phyloP scores from a whole-genome alignment of 2,329 filamentous ascomycete genomes.

The Ophiosphaerella korrae region DNA sequence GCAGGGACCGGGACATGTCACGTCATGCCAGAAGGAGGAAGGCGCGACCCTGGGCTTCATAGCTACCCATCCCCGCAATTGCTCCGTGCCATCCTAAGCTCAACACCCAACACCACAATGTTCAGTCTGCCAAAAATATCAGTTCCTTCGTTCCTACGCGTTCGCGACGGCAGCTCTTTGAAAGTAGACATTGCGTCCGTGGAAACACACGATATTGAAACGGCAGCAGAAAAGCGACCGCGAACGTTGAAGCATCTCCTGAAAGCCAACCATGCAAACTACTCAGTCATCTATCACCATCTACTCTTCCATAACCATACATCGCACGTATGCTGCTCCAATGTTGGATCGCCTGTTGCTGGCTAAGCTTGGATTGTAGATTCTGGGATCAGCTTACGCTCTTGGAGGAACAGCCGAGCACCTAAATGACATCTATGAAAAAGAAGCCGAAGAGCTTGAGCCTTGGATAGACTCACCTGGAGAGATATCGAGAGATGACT shows the following conservation, averaged over 20 bases:
- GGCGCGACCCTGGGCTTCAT: conserved; percentile 15
- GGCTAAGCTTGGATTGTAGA: conserved; percentile 51
- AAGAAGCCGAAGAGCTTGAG: conserved; percentile 72
- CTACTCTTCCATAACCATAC: conserved; percentile 81
- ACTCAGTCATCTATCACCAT: conserved; percentile 80
- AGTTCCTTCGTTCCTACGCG: conserved; percentile 25
- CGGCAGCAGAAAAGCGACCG: conserved; percentile 75
- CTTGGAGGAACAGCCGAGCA: conserved; percentile 76
- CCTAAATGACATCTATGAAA: conserved; percentile 80
- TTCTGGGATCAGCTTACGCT: conserved; percentile 83
- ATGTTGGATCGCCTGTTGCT: conserved; percentile 24
- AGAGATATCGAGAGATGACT: conserved; percentile 83
- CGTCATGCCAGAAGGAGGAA: conserved; percentile 30
- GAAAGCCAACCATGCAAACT: conserved; percentile 88
- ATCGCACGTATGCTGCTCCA: conserved; percentile 64
- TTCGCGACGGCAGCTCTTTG: conserved; percentile 23
- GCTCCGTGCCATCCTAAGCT: conserved; percentile 9
- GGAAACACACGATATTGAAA: conserved; percentile 79
- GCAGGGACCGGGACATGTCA: conserved; percentile 9
- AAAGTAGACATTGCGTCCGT: conserved; percentile 66
- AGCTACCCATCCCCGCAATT: conserved; percentile 28
- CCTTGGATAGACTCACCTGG: conserved; percentile 83
- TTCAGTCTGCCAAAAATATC: conserved; percentile 30
- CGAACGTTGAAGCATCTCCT: conserved; percentile 88
- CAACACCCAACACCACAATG: conserved; percentile 16